phyloP scores from a whole-genome alignment of 768 basidiomycete genomes.

The Neoboletus brunneissimus region DNA sequence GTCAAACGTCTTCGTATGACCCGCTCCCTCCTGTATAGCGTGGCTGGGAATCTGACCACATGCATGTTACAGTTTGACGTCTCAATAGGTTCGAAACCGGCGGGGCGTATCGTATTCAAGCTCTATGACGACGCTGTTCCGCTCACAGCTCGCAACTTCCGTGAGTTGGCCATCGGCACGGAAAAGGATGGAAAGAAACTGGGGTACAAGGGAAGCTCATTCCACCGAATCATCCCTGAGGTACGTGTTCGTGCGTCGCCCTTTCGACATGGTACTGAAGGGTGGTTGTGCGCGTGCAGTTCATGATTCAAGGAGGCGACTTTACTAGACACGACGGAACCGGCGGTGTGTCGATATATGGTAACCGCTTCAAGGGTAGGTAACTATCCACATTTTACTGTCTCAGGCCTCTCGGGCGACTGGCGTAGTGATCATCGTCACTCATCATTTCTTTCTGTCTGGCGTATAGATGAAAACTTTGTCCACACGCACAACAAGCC shows the following conservation, averaged over 20 bases:
- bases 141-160: constrained; percentile 76
- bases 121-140: constrained; percentile 84
- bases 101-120: constrained; percentile 78
- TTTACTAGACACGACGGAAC: constrained; percentile 75
- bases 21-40: constrained; percentile 2
- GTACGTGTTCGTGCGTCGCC: constrained; percentile 32
- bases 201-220: constrained; percentile 65
- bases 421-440: background rate
- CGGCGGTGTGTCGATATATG: constrained; percentile 86
- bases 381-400: background rate
- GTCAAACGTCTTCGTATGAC: constrained; percentile 34
- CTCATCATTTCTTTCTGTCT: background rate
- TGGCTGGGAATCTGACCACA: background rate
- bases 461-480: constrained; percentile 65
- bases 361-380: constrained; percentile 71
- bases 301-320: constrained; percentile 89
- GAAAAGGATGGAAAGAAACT: constrained; percentile 48
- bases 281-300: constrained; percentile 34
- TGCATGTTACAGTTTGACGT: constrained; percentile 54
- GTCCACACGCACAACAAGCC: constrained; percentile 57
- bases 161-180: constrained; percentile 63
- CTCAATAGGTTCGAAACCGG: constrained; percentile 53
- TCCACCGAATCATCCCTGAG: constrained; percentile 73
- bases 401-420: background rate
- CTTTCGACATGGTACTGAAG: background rate